These are phyloP conservation scores for Ammopiptanthus mongolicus DNA, from an alignment of 306 rosid genomes.

Conservation along the genomic window DNA sequence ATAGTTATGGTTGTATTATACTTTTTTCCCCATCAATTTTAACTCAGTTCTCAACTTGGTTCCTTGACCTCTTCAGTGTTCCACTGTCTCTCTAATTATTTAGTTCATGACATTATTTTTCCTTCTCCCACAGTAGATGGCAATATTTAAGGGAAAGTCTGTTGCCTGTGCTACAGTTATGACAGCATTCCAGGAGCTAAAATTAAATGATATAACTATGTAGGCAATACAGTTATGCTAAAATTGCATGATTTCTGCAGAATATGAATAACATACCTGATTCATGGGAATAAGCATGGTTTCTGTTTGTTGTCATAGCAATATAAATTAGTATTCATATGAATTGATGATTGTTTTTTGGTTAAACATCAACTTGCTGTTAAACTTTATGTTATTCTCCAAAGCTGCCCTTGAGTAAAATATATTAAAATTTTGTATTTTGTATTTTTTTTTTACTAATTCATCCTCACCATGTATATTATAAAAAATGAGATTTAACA, in stretches of 20 bases:
- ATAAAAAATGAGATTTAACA: neutral
- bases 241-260: neutral
- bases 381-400: neutral
- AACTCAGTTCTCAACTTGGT: constrained; percentile 1
- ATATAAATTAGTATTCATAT: constrained; percentile 3
- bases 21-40: neutral
- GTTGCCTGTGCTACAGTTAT: neutral
- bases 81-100: neutral
- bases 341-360: constrained; percentile 3
- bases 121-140: neutral
- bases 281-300: neutral
- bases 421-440: neutral
- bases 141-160: neutral
- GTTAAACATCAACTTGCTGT: neutral
- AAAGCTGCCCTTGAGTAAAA: neutral
- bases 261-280: neutral
- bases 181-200: neutral
- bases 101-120: neutral
- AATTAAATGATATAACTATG: neutral
- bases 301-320: neutral
- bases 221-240: neutral
- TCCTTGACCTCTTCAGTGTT: neutral
- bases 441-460: neutral
- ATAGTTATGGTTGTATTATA: neutral
- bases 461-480: neutral